Percentiles rank a stretch among this genome's conserved stretches.
Conservation (phyloP, 352 stramenopile species). For the Globisporangium mamillatum region DNA sequence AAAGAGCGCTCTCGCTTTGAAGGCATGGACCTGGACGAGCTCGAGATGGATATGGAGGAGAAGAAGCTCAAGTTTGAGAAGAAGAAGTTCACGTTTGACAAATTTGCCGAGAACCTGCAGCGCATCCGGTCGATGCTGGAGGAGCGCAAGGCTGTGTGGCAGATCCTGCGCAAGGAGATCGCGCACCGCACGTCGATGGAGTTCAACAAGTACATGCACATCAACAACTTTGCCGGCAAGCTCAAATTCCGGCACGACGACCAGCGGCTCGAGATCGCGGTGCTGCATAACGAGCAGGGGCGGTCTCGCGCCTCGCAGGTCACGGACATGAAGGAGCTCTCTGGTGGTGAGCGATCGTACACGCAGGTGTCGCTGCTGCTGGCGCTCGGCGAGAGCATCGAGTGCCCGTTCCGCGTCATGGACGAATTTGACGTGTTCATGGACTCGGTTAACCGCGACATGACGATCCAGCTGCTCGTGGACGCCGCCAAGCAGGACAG, state of each 20-base stretch:
- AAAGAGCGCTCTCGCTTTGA: slow-evolving; percentile 72
- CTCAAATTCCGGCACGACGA: slow-evolving; percentile 79
- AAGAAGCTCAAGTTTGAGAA: slow-evolving; percentile 68
- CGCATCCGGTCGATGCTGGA: slow-evolving; percentile 73
- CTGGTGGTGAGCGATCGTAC: slow-evolving; percentile 95
- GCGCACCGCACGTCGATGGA: slow-evolving; percentile 68
- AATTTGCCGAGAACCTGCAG: slow-evolving; percentile 60
- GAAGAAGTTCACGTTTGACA: slow-evolving; percentile 63
- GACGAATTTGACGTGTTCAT: slow-evolving; percentile 99
- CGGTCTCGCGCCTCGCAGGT: slow-evolving; percentile 81
- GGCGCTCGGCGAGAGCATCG: slow-evolving; percentile 89
- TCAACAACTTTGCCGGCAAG: slow-evolving; percentile 85
- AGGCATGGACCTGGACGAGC: slow-evolving; percentile 77
- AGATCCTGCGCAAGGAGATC: slow-evolving; percentile 78
- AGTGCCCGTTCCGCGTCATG: slow-evolving; percentile 96
- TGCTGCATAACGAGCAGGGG: slow-evolving; percentile 77
- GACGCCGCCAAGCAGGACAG: slow-evolving; percentile 69
- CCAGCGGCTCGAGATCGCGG: slow-evolving; percentile 72
- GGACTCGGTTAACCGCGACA: slow-evolving; percentile 95
- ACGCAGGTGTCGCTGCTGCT: slow-evolving; percentile 96
- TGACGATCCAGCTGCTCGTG: slow-evolving; percentile 95
- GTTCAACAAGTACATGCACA: slow-evolving; percentile 84
- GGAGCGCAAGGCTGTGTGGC: slow-evolving; percentile 70
- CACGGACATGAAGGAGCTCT: slow-evolving; percentile 96
- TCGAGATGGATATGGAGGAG: slow-evolving; percentile 71